Conservation (phyloP, 2,329 filamentous ascomycete genomes). For the Xylaria hypoxylon region DNA sequence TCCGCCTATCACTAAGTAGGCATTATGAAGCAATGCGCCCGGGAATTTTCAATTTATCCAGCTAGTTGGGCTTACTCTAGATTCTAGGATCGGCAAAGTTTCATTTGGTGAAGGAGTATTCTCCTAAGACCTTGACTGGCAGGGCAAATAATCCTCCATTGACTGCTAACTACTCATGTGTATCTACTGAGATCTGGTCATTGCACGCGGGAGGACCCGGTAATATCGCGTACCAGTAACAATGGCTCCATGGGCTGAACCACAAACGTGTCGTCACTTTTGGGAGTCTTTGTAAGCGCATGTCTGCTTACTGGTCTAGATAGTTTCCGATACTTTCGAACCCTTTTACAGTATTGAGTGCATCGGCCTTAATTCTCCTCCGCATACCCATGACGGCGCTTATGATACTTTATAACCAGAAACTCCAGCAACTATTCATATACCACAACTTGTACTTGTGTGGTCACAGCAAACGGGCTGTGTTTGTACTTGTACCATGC, state of each 20-base stretch:
- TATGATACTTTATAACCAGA: too few species aligned
- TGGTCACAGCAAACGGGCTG: not conserved
- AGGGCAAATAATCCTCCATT: not conserved
- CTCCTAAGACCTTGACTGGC: not conserved
- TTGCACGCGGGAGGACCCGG: constrained; percentile 26
- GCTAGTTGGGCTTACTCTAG: not conserved
- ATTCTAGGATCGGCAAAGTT: not conserved
- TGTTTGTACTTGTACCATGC: constrained; percentile 4
- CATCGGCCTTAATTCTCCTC: too few species aligned
- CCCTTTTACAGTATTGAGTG: not conserved
- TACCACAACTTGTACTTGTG: not conserved
- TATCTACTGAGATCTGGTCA: constrained; percentile 19
- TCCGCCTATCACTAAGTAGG: too few species aligned
- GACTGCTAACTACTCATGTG: not conserved
- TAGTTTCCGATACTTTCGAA: not conserved
- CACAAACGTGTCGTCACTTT: constrained; percentile 14
- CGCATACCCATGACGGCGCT: too few species aligned
- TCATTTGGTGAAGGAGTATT: not conserved
- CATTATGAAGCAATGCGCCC: not conserved
- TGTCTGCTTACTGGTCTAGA: constrained; percentile 1
- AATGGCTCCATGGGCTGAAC: not conserved
- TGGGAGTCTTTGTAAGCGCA: not conserved
- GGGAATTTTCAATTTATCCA: not conserved
- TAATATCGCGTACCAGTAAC: constrained; percentile 13
- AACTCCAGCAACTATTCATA: not conserved